Conservation (phyloP, 768 basidiomycete genomes). For the Lepiota venenata region DNA sequence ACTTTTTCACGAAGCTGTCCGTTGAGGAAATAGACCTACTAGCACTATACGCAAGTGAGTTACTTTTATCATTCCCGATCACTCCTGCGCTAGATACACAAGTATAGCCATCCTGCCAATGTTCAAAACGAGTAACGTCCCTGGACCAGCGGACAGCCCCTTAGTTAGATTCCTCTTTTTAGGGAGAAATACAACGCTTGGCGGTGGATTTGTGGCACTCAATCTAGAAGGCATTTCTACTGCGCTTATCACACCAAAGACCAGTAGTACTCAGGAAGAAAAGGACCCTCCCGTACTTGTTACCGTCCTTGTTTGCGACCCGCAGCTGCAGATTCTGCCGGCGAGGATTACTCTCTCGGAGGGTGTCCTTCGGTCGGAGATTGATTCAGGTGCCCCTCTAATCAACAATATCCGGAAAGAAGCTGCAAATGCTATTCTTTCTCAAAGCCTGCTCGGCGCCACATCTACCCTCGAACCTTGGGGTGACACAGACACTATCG, state of each 20-base stretch:
- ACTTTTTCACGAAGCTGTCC: too few species aligned
- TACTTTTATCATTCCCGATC: too few species aligned
- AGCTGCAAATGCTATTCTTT: neutral
- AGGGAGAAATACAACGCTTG: conserved; percentile 2
- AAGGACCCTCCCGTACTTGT: neutral
- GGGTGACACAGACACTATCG: neutral
- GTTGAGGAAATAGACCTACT: too few species aligned
- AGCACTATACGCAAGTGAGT: too few species aligned
- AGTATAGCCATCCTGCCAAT: neutral
- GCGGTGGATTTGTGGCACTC: neutral
- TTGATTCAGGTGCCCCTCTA: neutral
- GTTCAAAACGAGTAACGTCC: neutral
- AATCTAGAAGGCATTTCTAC: neutral
- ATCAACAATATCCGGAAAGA: neutral
- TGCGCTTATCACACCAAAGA: neutral
- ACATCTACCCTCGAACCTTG: neutral
- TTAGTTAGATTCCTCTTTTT: neutral
- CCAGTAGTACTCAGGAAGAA: neutral
- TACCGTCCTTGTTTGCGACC: conserved; percentile 1
- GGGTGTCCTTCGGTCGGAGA: neutral
- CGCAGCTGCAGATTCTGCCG: neutral
- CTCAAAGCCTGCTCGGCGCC: neutral
- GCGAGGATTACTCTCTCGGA: neutral
- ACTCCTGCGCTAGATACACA: neutral
- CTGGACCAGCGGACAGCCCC: neutral